Conservation (phyloP, 805 yeast genomes). For the Kodamaea sagamina region DNA sequence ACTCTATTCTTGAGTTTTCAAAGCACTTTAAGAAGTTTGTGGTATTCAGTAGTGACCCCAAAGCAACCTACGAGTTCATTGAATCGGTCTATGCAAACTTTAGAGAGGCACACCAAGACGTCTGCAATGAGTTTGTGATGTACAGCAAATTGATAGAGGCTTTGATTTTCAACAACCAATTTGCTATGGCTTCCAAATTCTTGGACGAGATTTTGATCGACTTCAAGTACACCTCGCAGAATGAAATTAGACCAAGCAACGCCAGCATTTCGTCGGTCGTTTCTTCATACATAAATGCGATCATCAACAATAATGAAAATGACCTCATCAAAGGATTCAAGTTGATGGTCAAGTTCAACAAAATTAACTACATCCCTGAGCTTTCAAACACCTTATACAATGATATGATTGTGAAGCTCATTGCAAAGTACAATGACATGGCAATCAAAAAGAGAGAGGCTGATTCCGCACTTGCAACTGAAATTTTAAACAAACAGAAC, state of each 20-base stretch:
- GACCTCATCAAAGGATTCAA: conserved; percentile 26
- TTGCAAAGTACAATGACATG: conserved; percentile 22
- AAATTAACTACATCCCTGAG: conserved; percentile 38
- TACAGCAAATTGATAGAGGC: conserved; percentile 46
- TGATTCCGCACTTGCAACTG: not conserved
- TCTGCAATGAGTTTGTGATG: conserved; percentile 45
- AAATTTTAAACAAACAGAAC: conserved; percentile 2
- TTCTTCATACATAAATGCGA: conserved; percentile 37
- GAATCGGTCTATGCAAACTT: conserved; percentile 34
- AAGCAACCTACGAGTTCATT: conserved; percentile 27
- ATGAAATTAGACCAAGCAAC: conserved; percentile 14
- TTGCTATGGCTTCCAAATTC: conserved; percentile 53
- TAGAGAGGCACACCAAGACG: conserved; percentile 27
- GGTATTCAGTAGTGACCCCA: conserved; percentile 13
- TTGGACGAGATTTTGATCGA: conserved; percentile 56
- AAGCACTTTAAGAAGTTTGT: conserved; percentile 22
- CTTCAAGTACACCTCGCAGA: conserved; percentile 32
- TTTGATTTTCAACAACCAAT: conserved; percentile 51
- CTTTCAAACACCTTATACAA: conserved; percentile 31
- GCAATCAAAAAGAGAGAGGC: conserved; percentile 13
- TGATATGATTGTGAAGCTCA: conserved; percentile 30
- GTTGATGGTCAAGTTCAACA: conserved; percentile 30
- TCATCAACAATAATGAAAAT: conserved; percentile 6
- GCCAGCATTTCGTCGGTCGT: conserved; percentile 38
- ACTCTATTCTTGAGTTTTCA: conserved; percentile 36